Conservation (phyloP, 2,329 filamentous ascomycete genomes). For the Penicillium sp. region DNA sequence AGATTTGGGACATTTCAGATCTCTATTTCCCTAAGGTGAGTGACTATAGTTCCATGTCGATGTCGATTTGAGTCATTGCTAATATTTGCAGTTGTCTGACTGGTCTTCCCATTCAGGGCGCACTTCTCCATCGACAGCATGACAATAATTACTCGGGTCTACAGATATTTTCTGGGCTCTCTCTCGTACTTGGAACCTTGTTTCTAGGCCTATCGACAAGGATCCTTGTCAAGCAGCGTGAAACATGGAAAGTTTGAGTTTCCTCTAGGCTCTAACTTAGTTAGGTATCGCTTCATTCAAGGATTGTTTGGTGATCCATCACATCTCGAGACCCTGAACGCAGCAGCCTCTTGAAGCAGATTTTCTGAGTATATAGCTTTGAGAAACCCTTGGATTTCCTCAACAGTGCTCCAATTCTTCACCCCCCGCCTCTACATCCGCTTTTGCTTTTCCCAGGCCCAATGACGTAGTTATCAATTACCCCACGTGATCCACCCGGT, state of each 20-base stretch:
- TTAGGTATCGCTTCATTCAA: neutral
- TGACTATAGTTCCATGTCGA: too few species aligned
- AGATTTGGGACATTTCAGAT: conserved; percentile 39
- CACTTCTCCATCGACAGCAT: conserved; percentile 12
- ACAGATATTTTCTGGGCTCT: conserved; percentile 29
- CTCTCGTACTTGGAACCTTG: conserved; percentile 16
- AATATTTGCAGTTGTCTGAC: neutral
- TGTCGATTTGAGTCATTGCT: neutral
- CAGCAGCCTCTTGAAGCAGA: neutral
- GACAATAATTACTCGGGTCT: conserved; percentile 30
- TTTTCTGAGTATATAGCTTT: neutral
- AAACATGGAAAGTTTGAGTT: neutral
- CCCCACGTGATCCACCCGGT: conserved; percentile 18
- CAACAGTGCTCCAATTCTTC: neutral
- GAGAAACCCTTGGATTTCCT: neutral
- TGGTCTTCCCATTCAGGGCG: neutral
- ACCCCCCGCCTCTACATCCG: neutral
- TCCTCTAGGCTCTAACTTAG: too few species aligned
- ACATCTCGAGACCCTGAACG: neutral
- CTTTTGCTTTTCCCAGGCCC: neutral
- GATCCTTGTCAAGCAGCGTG: neutral
- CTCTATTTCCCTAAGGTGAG: conserved; percentile 27
- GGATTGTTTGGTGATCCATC: neutral
- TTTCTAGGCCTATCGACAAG: neutral
- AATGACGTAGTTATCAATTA: neutral